Conservation (phyloP, 257 asterid species). For the Oldenlandia corymbosa region DNA sequence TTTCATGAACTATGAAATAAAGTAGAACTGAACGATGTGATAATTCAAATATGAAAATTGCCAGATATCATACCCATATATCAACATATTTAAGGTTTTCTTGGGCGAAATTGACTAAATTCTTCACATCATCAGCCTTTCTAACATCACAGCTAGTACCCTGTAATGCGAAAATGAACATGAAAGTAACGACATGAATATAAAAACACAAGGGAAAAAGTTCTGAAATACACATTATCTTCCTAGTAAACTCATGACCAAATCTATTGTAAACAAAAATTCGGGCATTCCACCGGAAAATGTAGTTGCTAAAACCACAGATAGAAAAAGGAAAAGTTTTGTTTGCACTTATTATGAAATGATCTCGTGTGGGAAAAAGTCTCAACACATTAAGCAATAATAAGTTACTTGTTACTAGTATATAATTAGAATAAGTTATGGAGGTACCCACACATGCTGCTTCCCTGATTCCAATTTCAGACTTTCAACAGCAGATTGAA, state of each 20-base stretch:
- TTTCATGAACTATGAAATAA: not conserved
- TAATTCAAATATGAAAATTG: slow-evolving; percentile 11
- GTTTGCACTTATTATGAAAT: too few species aligned
- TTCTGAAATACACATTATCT: not conserved
- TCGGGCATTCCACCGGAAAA: not conserved
- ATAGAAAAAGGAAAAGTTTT: too few species aligned
- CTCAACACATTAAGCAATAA: slow-evolving; percentile 14
- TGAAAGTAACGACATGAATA: not conserved
- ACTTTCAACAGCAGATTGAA: slow-evolving; percentile 58
- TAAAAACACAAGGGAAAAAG: not conserved
- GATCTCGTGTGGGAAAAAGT: too few species aligned
- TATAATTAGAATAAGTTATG: too few species aligned
- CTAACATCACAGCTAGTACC: slow-evolving; percentile 89
- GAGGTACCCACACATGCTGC: slow-evolving; percentile 99
- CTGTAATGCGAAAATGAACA: slow-evolving; percentile 36
- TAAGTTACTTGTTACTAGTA: too few species aligned
- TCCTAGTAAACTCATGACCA: not conserved
- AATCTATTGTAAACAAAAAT: not conserved
- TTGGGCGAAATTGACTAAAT: slow-evolving; percentile 71
- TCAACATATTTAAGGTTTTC: slow-evolving; percentile 65
- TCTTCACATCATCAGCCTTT: slow-evolving; percentile 63
- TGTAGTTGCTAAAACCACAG: not conserved
- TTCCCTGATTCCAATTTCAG: slow-evolving; percentile 71
- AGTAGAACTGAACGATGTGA: not conserved
- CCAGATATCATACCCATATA: slow-evolving; percentile 60